These are phyloP conservation scores for Eimeria necatrix DNA, from an alignment of 169 alveolate species.

Conservation along the genomic window DNA sequence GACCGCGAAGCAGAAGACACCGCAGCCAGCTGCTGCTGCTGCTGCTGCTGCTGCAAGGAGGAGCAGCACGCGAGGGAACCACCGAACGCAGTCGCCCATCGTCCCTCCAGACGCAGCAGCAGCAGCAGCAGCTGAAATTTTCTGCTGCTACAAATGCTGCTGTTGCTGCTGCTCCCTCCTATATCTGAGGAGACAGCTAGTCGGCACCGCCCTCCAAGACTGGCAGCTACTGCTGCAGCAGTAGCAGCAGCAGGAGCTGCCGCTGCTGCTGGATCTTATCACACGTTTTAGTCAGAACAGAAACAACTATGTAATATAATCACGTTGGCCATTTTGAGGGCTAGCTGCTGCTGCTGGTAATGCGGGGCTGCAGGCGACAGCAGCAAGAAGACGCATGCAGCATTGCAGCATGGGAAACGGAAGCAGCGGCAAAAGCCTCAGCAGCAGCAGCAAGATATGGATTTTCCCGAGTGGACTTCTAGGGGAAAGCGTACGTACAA, in stretches of 20 bases:
- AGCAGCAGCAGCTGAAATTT: neutral
- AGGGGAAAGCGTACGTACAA: neutral
- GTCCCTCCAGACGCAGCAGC: slow-evolving; percentile 18
- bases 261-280: slow-evolving; percentile 4
- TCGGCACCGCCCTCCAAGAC: slow-evolving; percentile 25
- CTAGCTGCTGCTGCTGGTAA: slow-evolving; percentile 25
- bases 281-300: neutral
- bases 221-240: slow-evolving; percentile 47
- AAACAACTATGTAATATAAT: neutral
- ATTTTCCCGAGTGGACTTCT: neutral
- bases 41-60: slow-evolving; percentile 58
- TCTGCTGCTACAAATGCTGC: slow-evolving; percentile 44
- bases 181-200: neutral
- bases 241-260: slow-evolving; percentile 70
- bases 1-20: slow-evolving; percentile 20
- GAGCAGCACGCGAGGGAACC: neutral
- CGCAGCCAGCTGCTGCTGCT: neutral
- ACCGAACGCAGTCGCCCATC: neutral
- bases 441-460: neutral
- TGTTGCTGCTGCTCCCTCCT: neutral
- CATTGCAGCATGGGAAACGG: neutral
- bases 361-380: slow-evolving; percentile 75
- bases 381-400: slow-evolving; percentile 44
- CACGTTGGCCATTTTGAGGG: neutral
- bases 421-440: neutral